phyloP scores from a whole-genome alignment of 768 basidiomycete species.

The Podaxis sp. region DNA sequence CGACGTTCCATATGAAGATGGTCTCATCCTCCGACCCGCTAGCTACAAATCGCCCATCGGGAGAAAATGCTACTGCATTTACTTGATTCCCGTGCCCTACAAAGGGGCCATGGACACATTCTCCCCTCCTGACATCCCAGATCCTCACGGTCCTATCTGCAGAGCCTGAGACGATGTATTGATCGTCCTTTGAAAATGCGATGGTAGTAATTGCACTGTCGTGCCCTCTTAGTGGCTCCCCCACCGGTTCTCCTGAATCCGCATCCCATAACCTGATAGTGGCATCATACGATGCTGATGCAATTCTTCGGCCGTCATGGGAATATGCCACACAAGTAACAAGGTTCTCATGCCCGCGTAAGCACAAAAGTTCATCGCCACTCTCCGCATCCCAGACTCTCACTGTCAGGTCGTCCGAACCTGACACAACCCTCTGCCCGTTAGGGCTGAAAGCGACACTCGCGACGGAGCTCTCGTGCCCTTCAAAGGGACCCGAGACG shows the following conservation, averaged over 20 bases:
- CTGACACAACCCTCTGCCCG: constrained; percentile 22
- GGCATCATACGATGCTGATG: constrained; percentile 8
- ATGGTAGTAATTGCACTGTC: not conserved
- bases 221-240: constrained; percentile 22
- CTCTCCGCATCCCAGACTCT: constrained; percentile 21
- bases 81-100: constrained; percentile 19
- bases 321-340: constrained; percentile 22
- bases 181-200: constrained; percentile 27
- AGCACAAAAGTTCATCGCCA: constrained; percentile 3
- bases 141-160: constrained; percentile 19
- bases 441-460: constrained; percentile 26
- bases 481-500: constrained; percentile 18
- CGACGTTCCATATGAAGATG: constrained; percentile 20
- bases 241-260: constrained; percentile 14
- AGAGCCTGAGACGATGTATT: constrained; percentile 21
- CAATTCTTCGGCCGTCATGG: constrained; percentile 15
- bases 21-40: constrained; percentile 22
- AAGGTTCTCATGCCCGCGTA: constrained; percentile 8
- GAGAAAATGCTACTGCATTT: constrained; percentile 19
- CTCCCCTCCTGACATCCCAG: constrained; percentile 17
- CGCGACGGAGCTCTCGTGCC: constrained; percentile 19
- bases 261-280: constrained; percentile 12
- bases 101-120: constrained; percentile 7
- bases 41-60: constrained; percentile 17
- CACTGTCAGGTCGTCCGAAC: constrained; percentile 19